Evolutionary conservation across 495 filamentous ascomycete species (phyloP).

Genomic region (Penicillium paradoxum): DNA sequence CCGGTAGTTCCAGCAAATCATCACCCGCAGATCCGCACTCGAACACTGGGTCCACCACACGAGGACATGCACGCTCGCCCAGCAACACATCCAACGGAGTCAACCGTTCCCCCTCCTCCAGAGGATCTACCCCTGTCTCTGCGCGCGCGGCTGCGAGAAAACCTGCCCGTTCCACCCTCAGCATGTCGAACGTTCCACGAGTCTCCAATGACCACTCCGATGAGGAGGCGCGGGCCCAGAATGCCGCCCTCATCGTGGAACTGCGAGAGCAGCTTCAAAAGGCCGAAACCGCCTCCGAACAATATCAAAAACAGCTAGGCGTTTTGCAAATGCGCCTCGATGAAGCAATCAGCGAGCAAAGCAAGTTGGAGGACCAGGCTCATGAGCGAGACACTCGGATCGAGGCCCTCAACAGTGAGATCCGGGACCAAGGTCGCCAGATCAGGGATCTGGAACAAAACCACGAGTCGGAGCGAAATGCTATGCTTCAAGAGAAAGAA

Average conservation of each 20-base stretch:
- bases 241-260: slow-evolving; percentile 76
- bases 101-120: slow-evolving; percentile 38
- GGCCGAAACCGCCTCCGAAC: slow-evolving; percentile 72
- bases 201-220: slow-evolving; percentile 54
- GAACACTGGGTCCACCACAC: slow-evolving; percentile 36
- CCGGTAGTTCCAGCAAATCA: slow-evolving; percentile 38
- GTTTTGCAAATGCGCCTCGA: slow-evolving; percentile 82
- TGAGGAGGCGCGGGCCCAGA: slow-evolving; percentile 63
- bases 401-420: slow-evolving; percentile 72
- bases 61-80: slow-evolving; percentile 41
- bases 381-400: slow-evolving; percentile 80
- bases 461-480: slow-evolving; percentile 82
- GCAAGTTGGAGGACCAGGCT: slow-evolving; percentile 73
- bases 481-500: slow-evolving; percentile 86
- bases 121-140: slow-evolving; percentile 56
- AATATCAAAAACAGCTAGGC: slow-evolving; percentile 77
- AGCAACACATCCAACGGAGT: slow-evolving; percentile 37
- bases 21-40: slow-evolving; percentile 31
- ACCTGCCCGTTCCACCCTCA: slow-evolving; percentile 54
- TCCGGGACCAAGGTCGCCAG: slow-evolving; percentile 70
- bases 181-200: slow-evolving; percentile 52
- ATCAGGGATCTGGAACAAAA: slow-evolving; percentile 84
- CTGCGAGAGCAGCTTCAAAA: slow-evolving; percentile 74
- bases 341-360: slow-evolving; percentile 77
- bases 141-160: slow-evolving; percentile 63